Conservation (phyloP, 202 grass and related monocot species). For the Panicum virgatum region DNA sequence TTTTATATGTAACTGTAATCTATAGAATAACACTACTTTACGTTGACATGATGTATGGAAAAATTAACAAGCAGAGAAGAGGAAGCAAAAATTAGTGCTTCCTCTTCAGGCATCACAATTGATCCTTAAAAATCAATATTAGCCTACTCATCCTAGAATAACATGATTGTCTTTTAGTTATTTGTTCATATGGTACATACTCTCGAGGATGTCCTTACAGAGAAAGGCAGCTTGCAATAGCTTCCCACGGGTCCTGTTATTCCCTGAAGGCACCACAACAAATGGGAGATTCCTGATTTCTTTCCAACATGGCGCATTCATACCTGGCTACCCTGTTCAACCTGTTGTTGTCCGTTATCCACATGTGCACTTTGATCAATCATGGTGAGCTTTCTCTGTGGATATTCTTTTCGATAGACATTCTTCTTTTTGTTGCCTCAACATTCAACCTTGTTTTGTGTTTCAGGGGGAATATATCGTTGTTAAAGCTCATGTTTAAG, state of each 20-base stretch:
- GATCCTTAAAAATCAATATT: conserved; percentile 13
- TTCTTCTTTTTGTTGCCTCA: conserved; percentile 17
- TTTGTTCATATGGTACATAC: conserved; percentile 81
- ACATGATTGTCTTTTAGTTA: conserved; percentile 57
- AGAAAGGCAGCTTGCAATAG: conserved; percentile 95
- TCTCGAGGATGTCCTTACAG: conserved; percentile 94
- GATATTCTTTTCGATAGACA: neutral
- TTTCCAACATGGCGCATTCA: conserved; percentile 92
- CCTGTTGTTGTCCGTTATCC: conserved; percentile 90
- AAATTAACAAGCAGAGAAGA: conserved; percentile 4
- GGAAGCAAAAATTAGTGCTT: neutral
- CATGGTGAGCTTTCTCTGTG: conserved; percentile 59
- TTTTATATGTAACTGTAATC: conserved; percentile 8
- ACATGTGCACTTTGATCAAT: conserved; percentile 97
- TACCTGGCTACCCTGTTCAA: conserved; percentile 89
- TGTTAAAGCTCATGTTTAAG: conserved; percentile 88
- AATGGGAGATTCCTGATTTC: conserved; percentile 94
- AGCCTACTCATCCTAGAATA: conserved; percentile 33
- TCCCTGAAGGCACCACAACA: conserved; percentile 97
- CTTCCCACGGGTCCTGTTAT: conserved; percentile 84
- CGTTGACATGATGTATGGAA: neutral
- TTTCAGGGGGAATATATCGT: conserved; percentile 89
- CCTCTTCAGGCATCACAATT: neutral
- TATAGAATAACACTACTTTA: conserved; percentile 5
- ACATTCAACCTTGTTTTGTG: conserved; percentile 16